These are phyloP conservation scores for Larix sibirica DNA, from an alignment of 83 land plant genomes.

Conservation along the genomic window DNA sequence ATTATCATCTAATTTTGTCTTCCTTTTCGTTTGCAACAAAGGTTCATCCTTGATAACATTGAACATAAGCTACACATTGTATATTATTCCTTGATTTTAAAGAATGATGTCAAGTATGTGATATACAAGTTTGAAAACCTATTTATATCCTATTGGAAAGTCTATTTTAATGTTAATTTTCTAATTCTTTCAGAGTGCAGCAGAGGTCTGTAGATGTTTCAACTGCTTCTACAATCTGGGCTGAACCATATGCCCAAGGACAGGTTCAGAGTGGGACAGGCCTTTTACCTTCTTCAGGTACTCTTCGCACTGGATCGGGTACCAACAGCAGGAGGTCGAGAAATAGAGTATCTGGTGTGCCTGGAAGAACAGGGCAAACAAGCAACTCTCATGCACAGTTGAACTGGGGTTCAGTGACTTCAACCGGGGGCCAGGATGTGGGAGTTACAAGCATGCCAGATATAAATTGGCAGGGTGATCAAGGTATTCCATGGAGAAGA, in stretches of 20 bases:
- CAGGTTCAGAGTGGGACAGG: neutral
- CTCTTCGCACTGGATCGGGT: neutral
- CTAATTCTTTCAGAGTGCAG: neutral
- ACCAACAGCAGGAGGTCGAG: slow-evolving; percentile 6
- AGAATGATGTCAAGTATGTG: neutral
- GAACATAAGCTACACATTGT: neutral
- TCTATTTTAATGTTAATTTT: neutral
- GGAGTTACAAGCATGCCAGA: neutral
- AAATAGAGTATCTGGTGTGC: neutral
- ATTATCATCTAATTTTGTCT: neutral
- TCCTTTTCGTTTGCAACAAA: neutral
- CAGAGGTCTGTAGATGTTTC: slow-evolving; percentile 4
- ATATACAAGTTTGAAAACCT: neutral
- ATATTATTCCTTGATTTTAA: neutral
- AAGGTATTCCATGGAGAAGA: slow-evolving; percentile 16
- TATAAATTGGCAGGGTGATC: slow-evolving; percentile 16
- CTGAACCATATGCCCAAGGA: neutral
- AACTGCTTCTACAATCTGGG: slow-evolving; percentile 8
- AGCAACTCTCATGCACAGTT: slow-evolving; percentile 2
- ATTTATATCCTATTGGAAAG: neutral
- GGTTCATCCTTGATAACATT: neutral
- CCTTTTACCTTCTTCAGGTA: neutral
- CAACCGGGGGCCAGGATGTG: neutral
- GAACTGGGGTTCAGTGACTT: neutral
- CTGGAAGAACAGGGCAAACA: slow-evolving; percentile 10